Evolutionary conservation across 352 stramenopile genomes (phyloP), one percentile per base, ranked within the genome.

Genomic region (Pythium phragmiticola): DNA sequence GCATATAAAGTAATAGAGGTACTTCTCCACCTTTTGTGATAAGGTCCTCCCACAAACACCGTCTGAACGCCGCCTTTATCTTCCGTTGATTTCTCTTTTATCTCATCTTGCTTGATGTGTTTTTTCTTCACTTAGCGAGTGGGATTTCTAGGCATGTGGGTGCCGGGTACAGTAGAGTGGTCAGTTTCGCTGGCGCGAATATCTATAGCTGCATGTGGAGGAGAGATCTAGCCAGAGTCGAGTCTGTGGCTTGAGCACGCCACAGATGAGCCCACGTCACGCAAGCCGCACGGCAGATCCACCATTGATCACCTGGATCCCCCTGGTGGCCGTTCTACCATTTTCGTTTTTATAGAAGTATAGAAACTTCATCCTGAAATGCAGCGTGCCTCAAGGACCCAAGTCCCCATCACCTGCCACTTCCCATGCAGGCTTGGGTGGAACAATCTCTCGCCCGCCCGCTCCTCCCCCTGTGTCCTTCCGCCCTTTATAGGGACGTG

Each of bases 401-500:
- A 16, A n/a, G 45, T 16, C 11, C 28, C 33, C 23, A 42, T 46
- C 26, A 37, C 60, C 60, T 61, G 60, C 60, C 60, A 60, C 60
- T 60, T 66, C 60, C 42, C 60, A 60, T 54, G 11, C 11, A 42
- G 45, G 60, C 26, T 5, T 30, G 26, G 58, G 28, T 55, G 51
- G 51, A 66, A 66, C 51, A 61, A 61, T 60, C 50, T 28, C 52
- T 37, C 33, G 26, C 45, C 19, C 33, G 16, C 50, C 42, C 39
- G 41, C 52, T 30, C 41, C 17, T 39, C 36, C 33, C 42, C 11
- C 42, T 23, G 8, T n/a, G n/a, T 50, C 42, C 13, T 52, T 26
- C 21, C 17, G 8, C 43, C 21, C 45, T 21, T 17, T 50, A 3
- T n/a, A 46, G 5, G 13, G 45, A 11, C 12, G 21, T 23, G 17